Evolutionary conservation across 2,329 filamentous ascomycete species (phyloP), one percentile per base, ranked within the genome.

Genomic region (Diaporthe eres): DNA sequence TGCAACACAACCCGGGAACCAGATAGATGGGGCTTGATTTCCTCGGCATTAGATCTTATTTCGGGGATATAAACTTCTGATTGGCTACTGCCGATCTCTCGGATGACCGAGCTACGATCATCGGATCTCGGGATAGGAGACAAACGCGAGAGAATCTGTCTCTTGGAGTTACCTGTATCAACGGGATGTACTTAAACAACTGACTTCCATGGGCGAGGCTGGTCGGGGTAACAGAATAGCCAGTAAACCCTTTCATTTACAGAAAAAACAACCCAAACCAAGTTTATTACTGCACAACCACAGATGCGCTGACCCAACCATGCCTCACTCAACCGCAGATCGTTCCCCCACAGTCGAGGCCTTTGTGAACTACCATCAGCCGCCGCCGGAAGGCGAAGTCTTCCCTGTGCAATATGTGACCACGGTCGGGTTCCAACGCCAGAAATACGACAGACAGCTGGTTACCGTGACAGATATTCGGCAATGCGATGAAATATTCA

Each of bases 401-500:
- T 60, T 60, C 57, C 57, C 57, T 60, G 57, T 60, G 31, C 57
- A 60, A n/a, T 60, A 60, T 39, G 57, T 60, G 31, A 60, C 57
- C 19, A 60, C 57, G 31, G 34, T 60, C 17, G 57, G 57, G 31
- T 60, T 60, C 3, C 57, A 60, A 60, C 57, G 57, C 31, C 57
- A 60, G 31, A 60, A 60, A 60, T 60, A 60, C 22, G 57, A 60
- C 31, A 60, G 57, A 60, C 31, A 60, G 34, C 34, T 60, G 31
- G 57, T 60, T 10, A 60, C 19, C 9, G 57, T 60, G 34, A 60
- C 19, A n/a, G 57, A 60, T 39, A 60, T 60, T 39, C 57, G 57
- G 9, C 31, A 60, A 60, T 39, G 31, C 31, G 31, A 60, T 5
- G 57, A 60, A n/a, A n/a, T 5, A 1, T 60, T 60, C 57, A n/a